phyloP scores from a whole-genome alignment of 148 eudicot species.

The Persicaria maculosa region DNA sequence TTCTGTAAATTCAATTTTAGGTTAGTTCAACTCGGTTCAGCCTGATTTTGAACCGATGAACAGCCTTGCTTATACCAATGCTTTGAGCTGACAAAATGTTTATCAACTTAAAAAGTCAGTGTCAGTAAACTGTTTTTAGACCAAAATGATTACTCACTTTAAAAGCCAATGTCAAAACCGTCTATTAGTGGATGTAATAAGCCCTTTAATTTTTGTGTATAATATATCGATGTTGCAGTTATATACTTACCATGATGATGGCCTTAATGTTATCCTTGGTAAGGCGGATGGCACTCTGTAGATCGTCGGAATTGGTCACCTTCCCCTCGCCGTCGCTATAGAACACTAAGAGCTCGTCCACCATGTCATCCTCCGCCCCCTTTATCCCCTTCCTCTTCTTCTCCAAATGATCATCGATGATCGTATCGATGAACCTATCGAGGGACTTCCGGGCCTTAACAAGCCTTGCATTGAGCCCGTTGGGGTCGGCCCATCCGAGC shows the following conservation, averaged over 20 bases:
- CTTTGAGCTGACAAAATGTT: too few species aligned
- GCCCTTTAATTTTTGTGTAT: too few species aligned
- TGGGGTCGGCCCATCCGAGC: constrained; percentile 58
- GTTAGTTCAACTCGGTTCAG: too few species aligned
- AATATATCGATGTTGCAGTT: too few species aligned
- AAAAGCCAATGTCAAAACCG: too few species aligned
- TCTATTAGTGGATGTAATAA: too few species aligned
- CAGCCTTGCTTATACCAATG: too few species aligned
- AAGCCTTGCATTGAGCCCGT: constrained; percentile 49
- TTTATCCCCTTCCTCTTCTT: constrained; percentile 22
- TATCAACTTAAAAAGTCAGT: too few species aligned
- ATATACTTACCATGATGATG: constrained; percentile 60
- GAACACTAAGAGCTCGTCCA: constrained; percentile 75
- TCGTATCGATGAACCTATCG: constrained; percentile 67
- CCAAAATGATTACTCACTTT: too few species aligned
- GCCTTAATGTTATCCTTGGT: constrained; percentile 84
- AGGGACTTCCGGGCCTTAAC: constrained; percentile 51
- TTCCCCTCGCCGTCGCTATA: constrained; percentile 46
- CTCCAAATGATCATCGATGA: constrained; percentile 68
- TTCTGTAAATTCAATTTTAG: too few species aligned
- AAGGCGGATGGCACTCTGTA: constrained; percentile 59
- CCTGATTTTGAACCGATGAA: too few species aligned
- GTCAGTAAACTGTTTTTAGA: too few species aligned
- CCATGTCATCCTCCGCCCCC: constrained; percentile 60
- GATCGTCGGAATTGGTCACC: constrained; percentile 53